These are phyloP conservation scores for Creolimax fragrantissima DNA, from an alignment of 78 protist species.

Conservation along the genomic window DNA sequence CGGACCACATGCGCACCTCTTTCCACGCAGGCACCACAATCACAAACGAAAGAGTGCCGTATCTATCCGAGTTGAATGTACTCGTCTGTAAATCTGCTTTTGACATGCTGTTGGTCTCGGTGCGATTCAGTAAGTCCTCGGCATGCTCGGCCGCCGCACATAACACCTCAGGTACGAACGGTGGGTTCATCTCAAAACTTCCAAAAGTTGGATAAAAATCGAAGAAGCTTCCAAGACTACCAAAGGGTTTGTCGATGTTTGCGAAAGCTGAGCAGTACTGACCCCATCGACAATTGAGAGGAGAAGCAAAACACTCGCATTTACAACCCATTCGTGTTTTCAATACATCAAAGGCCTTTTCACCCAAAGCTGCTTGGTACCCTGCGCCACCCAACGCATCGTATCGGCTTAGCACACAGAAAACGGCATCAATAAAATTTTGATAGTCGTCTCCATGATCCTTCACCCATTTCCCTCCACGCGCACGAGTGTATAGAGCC, in stretches of 20 bases:
- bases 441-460: not conserved
- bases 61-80: no score
- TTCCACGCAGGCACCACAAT: conserved; percentile 15
- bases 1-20: not conserved
- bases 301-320: conserved; percentile 28
- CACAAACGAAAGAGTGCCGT: not conserved
- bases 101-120: no score
- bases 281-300: not conserved
- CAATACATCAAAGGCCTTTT: not conserved
- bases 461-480: not conserved
- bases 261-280: not conserved
- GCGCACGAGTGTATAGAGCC: not conserved
- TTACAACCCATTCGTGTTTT: not conserved
- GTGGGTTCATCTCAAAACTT: conserved; percentile 22
- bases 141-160: not conserved
- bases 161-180: conserved; percentile 15
- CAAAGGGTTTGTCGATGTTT: conserved; percentile 18
- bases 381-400: conserved; percentile 2
- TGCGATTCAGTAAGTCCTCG: not conserved
- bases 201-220: not conserved
- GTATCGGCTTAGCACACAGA: conserved; percentile 15
- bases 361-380: conserved; percentile 21
- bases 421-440: not conserved
- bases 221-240: conserved; percentile 13
- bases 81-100: no score